Percentiles rank a stretch among this genome's conserved stretches.
Conservation (phyloP, 2,329 filamentous ascomycete species). For the Aschersonia sp. region DNA sequence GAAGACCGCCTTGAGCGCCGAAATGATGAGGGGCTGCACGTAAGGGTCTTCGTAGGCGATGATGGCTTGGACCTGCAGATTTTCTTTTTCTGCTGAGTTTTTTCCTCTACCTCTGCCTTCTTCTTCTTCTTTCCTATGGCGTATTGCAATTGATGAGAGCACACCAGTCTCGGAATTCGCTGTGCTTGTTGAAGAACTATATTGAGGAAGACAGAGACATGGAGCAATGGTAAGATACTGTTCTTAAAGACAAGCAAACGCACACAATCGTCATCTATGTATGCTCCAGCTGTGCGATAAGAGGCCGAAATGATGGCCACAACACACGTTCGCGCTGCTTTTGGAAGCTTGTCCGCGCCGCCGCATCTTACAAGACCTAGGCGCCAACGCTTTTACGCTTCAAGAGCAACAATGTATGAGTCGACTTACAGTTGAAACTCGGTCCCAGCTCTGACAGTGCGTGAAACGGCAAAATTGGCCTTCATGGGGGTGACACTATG, state of each 20-base stretch:
- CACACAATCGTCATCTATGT: conserved; percentile 13
- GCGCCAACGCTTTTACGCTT: too few relatives aligned
- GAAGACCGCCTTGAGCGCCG: conserved; percentile 52
- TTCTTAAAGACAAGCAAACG: background rate
- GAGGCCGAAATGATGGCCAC: too few relatives aligned
- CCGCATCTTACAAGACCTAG: too few relatives aligned
- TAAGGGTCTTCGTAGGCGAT: conserved; percentile 80
- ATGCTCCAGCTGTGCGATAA: conserved; percentile 1
- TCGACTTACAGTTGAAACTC: conserved; percentile 51
- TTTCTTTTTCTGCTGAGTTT: background rate
- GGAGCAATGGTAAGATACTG: conserved; percentile 16
- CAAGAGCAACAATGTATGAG: background rate
- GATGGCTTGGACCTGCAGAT: conserved; percentile 39
- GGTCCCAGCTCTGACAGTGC: conserved; percentile 29
- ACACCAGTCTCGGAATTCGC: background rate
- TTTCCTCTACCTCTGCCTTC: conserved; percentile 4
- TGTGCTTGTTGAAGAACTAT: background rate
- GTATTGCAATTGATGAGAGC: too few relatives aligned
- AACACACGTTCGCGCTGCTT: too few relatives aligned
- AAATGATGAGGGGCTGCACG: conserved; percentile 71
- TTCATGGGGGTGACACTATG: conserved; percentile 73
- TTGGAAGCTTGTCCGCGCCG: too few relatives aligned
- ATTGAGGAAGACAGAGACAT: conserved; percentile 3
- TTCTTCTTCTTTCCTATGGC: too few relatives aligned
- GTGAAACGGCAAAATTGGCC: conserved; percentile 73